Evolutionary conservation across 352 stramenopile genomes (phyloP).

Genomic region (Paralagenidium karlingii): DNA sequence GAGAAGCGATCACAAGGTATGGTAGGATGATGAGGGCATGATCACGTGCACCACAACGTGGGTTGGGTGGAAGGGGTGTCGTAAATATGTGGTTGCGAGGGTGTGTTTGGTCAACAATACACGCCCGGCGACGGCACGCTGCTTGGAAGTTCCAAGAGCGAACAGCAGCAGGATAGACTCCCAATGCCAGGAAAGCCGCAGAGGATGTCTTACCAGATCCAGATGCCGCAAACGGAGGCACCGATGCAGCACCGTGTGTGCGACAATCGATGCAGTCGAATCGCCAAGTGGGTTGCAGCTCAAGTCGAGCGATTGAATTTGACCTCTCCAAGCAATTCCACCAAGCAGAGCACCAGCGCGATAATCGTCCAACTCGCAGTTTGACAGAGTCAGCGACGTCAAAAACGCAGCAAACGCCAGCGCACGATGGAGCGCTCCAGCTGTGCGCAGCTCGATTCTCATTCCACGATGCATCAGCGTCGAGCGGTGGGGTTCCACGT

Average conservation of each 20-base stretch:
- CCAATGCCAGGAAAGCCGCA: no score
- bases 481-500: no score
- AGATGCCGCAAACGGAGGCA: constrained; percentile 15
- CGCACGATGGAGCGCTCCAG: constrained; percentile 15
- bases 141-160: no score
- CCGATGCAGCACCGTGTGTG: constrained; percentile 20
- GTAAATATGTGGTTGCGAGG: no score
- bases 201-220: constrained; percentile 17
- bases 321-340: constrained; percentile 21
- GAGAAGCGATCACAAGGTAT: no score
- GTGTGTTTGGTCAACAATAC: no score
- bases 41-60: no score
- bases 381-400: constrained; percentile 14
- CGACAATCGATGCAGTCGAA: constrained; percentile 10
- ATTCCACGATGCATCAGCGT: no score
- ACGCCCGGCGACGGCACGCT: no score
- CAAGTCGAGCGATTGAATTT: constrained; percentile 18
- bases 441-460: constrained; percentile 10
- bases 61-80: no score
- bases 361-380: constrained; percentile 20
- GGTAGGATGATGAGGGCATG: no score
- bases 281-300: constrained; percentile 19
- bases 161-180: no score
- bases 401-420: constrained; percentile 20
- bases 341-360: constrained; percentile 22